Evolutionary conservation across 169 alveolate genomes (phyloP).

Genomic region (Plasmodium gonderi): DNA sequence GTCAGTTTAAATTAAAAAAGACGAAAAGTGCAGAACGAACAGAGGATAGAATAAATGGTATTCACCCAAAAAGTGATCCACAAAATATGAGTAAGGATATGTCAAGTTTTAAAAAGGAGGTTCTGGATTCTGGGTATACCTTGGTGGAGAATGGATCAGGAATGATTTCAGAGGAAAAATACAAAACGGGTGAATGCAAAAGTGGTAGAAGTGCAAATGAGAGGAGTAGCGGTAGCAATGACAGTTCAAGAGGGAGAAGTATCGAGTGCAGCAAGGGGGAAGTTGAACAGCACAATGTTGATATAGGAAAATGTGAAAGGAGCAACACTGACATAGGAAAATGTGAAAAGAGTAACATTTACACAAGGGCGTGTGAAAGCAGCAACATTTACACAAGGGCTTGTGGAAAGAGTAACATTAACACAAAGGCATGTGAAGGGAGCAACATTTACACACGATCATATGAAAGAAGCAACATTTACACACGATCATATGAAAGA

Average conservation of each 20-base stretch:
- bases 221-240: neutral
- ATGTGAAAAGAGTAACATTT: neutral
- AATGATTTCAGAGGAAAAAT: neutral
- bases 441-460: neutral
- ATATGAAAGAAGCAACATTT: neutral
- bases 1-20: neutral
- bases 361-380: neutral
- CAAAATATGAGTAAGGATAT: neutral
- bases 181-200: neutral
- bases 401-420: neutral
- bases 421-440: neutral
- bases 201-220: neutral
- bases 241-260: no score
- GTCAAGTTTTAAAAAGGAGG: neutral
- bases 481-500: neutral
- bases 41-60: neutral
- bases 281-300: neutral
- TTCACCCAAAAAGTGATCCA: neutral
- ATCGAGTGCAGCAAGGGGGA: neutral
- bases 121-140: neutral
- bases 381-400: neutral
- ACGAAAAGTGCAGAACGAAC: neutral
- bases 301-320: neutral
- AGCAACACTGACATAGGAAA: neutral
- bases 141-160: neutral